A percentile compares a stretch with the other conserved stretches of the same genome.
Evolutionary conservation across 2,329 filamentous ascomycete species (phyloP).

Genomic region (Cladosporium colombiae): DNA sequence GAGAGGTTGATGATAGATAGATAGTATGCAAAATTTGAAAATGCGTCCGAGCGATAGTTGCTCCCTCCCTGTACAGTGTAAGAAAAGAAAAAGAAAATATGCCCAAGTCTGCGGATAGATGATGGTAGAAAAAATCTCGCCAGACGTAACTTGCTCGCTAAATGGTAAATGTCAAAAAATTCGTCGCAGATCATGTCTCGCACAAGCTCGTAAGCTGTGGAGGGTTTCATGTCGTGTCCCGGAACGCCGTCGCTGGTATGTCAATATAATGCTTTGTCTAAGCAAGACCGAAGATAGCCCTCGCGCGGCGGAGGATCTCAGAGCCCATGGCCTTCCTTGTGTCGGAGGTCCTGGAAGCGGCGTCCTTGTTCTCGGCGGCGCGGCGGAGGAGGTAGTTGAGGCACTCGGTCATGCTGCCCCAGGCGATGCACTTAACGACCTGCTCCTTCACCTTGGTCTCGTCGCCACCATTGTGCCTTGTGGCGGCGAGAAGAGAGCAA

Average conservation of each 20-base stretch:
- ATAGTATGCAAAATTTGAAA: not conserved
- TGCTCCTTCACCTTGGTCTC: conserved; percentile 43
- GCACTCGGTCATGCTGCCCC: conserved; percentile 68
- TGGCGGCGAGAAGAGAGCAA: conserved; percentile 53
- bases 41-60: not conserved
- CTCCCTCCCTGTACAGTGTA: not conserved
- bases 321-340: conserved; percentile 53
- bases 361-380: conserved; percentile 64
- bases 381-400: conserved; percentile 69
- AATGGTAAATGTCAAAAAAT: conserved; percentile 16
- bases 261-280: not conserved
- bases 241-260: conserved; percentile 11
- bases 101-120: conserved; percentile 10
- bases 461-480: conserved; percentile 36
- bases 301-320: conserved; percentile 46
- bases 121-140: not conserved
- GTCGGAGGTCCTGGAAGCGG: conserved; percentile 56
- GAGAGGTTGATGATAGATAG: not conserved
- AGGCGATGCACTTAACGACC: conserved; percentile 59
- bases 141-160: conserved; percentile 18
- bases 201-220: conserved; percentile 6
- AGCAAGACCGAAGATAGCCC: conserved; percentile 25
- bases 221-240: conserved; percentile 3
- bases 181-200: conserved; percentile 16
- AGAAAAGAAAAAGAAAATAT: not conserved